Percentiles rank a stretch among this genome's conserved stretches.
Evolutionary conservation across 257 asterid genomes (phyloP).

Genomic region (Leptodermis oblonga): DNA sequence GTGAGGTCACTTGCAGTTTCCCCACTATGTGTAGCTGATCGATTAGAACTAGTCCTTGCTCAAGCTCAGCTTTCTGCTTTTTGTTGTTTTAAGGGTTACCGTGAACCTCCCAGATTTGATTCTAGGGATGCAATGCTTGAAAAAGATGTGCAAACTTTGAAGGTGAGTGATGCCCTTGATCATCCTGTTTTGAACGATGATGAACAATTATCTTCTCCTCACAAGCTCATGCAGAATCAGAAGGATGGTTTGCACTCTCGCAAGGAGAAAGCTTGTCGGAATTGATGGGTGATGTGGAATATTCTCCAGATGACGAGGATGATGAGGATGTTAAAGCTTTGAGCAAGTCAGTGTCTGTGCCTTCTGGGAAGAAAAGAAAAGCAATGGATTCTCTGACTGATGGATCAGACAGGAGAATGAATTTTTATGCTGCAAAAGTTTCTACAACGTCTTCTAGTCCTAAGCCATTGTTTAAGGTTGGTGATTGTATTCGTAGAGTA

Average conservation of each 20-base stretch:
- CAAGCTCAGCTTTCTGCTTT: constrained; percentile 69
- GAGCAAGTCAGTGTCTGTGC: constrained; percentile 22
- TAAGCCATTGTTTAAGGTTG: constrained; percentile 80
- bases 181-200: constrained; percentile 12
- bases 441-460: constrained; percentile 42
- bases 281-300: constrained; percentile 42
- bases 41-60: constrained; percentile 61
- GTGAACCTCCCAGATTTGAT: constrained; percentile 39
- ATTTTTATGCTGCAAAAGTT: constrained; percentile 50
- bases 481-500: constrained; percentile 88
- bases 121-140: constrained; percentile 48
- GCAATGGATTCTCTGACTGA: constrained; percentile 45
- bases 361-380: constrained; percentile 53
- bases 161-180: constrained; percentile 22
- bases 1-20: constrained; percentile 49
- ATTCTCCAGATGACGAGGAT: constrained; percentile 51
- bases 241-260: constrained; percentile 43
- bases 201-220: too few species aligned
- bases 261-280: constrained; percentile 66
- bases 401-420: constrained; percentile 45
- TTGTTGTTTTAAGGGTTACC: constrained; percentile 62
- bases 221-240: too few species aligned
- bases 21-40: constrained; percentile 48
- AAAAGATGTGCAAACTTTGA: constrained; percentile 28
- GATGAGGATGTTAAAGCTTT: constrained; percentile 32